Base-by-base conservation (phyloP, 345 rosid species). In the Corchorus olitorius region DNA sequence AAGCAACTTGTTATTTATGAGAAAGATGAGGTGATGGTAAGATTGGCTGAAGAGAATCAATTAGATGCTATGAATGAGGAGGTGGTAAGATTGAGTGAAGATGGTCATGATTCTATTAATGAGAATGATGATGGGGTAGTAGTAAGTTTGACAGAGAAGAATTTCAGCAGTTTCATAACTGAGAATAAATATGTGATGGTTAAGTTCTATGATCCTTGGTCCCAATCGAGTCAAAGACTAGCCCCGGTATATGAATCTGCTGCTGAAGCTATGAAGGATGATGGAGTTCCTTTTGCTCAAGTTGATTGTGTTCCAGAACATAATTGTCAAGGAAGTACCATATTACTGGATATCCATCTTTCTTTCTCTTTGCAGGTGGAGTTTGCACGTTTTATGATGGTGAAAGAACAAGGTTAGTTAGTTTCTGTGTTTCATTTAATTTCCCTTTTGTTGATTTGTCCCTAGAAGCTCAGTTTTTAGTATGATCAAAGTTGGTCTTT, bases 191-290 rank as follows among this genome's bases (percentile, higher is more conserved):
- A 79, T 71, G 84, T 83, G 66, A 65, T 87, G 85, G 89, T 86
- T 37, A 73, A 83, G 45, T 88, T 86, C 65, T 84, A 84, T 62
- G 88, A 86, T 13, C 80, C 88, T 0, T 88, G 91, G 91, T 88
- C 89, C 70, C 78, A 78, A 27, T 80, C 82, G 75, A 83, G 89
- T 69, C 78, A 74, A 70, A 37, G 58, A 58, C 68, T 86, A 33
- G 79, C 83, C 0, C 91, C 88, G 14, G 84, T 81, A 54, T 88
- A 81, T 48, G 87, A 80, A 7, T 88, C 89, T 20, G 86, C 89
- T 0, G 87, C 91, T 5, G 79, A 87, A 37, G 75, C 74, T 77
- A 33, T 84, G 13, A 84, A 88, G 68, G 88, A 80, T 6, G 83
- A 81, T n/a, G 89, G 79, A 22, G 91, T 83, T 73, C 75, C 85